Evolutionary conservation across 1,284 basidiomycete genomes (phyloP), one percentile per base, ranked within the genome.

Genomic region (Ustilago cynodontis): DNA sequence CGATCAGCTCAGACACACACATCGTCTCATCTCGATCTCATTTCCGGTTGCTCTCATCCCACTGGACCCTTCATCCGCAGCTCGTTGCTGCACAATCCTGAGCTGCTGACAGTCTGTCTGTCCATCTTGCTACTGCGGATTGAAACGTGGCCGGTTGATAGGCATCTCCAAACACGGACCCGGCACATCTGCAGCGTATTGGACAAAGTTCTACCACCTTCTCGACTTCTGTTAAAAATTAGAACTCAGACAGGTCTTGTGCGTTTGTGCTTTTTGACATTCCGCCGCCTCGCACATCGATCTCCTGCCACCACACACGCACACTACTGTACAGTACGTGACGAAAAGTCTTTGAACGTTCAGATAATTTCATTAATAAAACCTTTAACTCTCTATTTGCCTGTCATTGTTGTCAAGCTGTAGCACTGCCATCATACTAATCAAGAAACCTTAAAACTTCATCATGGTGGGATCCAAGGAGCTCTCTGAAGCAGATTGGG

Each of bases 241-340:
- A 31, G 37, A 65, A 65, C 57, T 55, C 57, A 65, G 64, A 45
- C 52, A 6, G 43, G 41, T 18, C 54, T 47, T 20, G 45, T 47
- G 13, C 14, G 8, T 18, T 29, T 20, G 7, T 28, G 28, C 37
- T 50, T 28, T 28, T 56, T 33, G 63, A 59, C 55, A 49, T 49
- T 49, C 47, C 47, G 47, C 41, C 20, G 4, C 24, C 26, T 24
- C 41, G 18, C 47, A 28, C 47, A 26, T 49, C 47, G 22, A 49
- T 49, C 24, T 49, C 29, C 29, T 31, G 20, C 10, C 14, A n/a
- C 51, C 7, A 49, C 24, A n/a, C 47, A 49, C n/a, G 41, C 31
- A 33, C n/a, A n/a, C n/a, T n/a, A n/a, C n/a, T n/a, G n/a, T n/a
- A n/a, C n/a, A n/a, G n/a, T n/a, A n/a, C n/a, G n/a, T n/a, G n/a